Conservation (phyloP, 2,329 filamentous ascomycete genomes). For the Colletotrichum tropicicola region DNA sequence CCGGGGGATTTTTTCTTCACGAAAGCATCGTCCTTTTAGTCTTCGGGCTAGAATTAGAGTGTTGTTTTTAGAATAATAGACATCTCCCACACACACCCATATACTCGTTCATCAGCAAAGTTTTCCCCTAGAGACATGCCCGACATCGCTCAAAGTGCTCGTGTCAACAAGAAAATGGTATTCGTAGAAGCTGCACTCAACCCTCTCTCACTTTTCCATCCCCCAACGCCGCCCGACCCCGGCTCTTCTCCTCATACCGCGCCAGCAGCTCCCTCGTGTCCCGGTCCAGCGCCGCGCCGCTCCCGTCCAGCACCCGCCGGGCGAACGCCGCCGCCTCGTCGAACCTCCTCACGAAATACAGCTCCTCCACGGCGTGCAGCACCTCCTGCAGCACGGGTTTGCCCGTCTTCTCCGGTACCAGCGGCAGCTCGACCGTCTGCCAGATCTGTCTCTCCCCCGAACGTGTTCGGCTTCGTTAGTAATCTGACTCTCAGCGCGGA, state of each 20-base stretch:
- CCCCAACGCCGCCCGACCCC: slow-evolving; percentile 34
- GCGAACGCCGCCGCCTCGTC: slow-evolving; percentile 54
- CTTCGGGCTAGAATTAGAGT: slow-evolving; percentile 3
- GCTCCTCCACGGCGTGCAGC: slow-evolving; percentile 65
- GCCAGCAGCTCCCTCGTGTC: slow-evolving; percentile 51
- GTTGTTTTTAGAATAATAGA: slow-evolving; percentile 11
- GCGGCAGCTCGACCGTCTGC: slow-evolving; percentile 51
- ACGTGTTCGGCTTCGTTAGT: too few relatives aligned
- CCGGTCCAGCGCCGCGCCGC: slow-evolving; percentile 47
- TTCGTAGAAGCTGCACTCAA: neutral
- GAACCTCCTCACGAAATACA: slow-evolving; percentile 63
- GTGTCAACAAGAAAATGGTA: neutral
- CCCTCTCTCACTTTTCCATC: slow-evolving; percentile 8
- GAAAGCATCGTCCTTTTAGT: neutral
- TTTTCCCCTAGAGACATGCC: neutral
- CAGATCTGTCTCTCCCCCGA: too few relatives aligned
- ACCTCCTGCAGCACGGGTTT: slow-evolving; percentile 61
- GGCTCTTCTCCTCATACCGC: slow-evolving; percentile 54
- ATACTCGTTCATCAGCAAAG: neutral
- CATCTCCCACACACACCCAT: neutral
- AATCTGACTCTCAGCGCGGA: too few relatives aligned
- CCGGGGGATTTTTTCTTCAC: neutral
- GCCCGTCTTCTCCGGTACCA: slow-evolving; percentile 40
- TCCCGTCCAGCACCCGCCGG: slow-evolving; percentile 42
- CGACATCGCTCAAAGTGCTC: neutral